Percentiles rank a stretch among this genome's conserved stretches.
phyloP scores from a whole-genome alignment of 441 rosid genomes.

The Monsonia emarginata region DNA sequence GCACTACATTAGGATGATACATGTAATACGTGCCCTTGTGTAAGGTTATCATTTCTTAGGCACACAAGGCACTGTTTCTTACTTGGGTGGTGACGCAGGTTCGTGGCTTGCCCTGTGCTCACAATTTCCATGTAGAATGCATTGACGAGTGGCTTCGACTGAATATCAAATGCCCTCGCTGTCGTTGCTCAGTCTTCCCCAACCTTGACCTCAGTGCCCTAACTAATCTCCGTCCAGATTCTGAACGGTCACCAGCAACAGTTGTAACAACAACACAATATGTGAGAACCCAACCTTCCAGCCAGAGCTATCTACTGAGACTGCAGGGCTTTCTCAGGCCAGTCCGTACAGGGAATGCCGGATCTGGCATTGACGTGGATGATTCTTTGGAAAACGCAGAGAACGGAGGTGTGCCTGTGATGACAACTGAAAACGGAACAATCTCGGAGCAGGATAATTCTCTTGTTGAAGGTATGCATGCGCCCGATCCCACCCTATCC shows the following conservation, averaged over 20 bases:
- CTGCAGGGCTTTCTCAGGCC: constrained; percentile 54
- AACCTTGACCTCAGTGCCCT: constrained; percentile 93
- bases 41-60: background rate
- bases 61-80: constrained; percentile 15
- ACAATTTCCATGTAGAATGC: constrained; percentile 93
- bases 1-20: background rate
- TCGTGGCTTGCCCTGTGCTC: constrained; percentile 98
- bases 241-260: constrained; percentile 36
- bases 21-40: background rate
- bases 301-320: constrained; percentile 70
- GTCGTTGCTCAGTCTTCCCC: constrained; percentile 91
- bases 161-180: constrained; percentile 95
- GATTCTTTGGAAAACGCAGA: constrained; percentile 31
- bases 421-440: constrained; percentile 14
- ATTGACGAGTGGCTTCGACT: constrained; percentile 92
- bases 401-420: constrained; percentile 23
- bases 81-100: constrained; percentile 44
- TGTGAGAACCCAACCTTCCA: constrained; percentile 46
- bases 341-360: constrained; percentile 41
- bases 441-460: constrained; percentile 10
- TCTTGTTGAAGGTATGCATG: constrained; percentile 11
- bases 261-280: constrained; percentile 33
- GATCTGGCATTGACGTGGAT: constrained; percentile 22
- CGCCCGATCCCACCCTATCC: constrained; percentile 8
- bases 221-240: constrained; percentile 62